Evolutionary conservation across 768 basidiomycete genomes (phyloP).

Genomic region (Boletus fagicola): DNA sequence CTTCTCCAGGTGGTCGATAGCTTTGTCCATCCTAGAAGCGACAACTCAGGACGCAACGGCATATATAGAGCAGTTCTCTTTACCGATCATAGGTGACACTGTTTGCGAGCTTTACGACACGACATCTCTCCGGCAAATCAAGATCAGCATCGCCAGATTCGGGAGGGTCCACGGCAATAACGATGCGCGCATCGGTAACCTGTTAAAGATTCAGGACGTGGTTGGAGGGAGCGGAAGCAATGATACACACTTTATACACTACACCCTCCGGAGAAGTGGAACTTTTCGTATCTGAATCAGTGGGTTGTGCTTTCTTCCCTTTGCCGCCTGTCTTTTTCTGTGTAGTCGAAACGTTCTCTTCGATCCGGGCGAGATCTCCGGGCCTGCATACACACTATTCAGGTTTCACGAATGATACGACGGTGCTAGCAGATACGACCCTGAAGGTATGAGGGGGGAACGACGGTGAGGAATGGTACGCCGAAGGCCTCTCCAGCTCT

Average conservation of each 20-base stretch:
- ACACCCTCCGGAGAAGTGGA: conserved; percentile 64
- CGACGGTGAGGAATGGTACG: conserved; percentile 64
- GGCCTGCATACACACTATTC: conserved; percentile 45
- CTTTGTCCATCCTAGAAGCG: conserved; percentile 77
- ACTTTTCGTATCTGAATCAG: conserved; percentile 39
- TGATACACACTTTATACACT: conserved; percentile 66
- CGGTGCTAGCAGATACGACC: conserved; percentile 34
- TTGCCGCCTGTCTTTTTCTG: conserved; percentile 44
- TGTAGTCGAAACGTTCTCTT: conserved; percentile 56
- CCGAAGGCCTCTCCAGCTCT: conserved; percentile 80
- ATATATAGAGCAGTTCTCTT: neutral
- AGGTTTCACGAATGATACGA: conserved; percentile 2
- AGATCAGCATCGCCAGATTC: conserved; percentile 62
- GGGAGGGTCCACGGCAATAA: conserved; percentile 71
- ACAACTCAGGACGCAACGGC: neutral
- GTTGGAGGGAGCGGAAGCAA: neutral
- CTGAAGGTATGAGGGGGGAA: conserved; percentile 90
- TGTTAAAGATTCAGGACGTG: conserved; percentile 25
- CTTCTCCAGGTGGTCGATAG: conserved; percentile 64
- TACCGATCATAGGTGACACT: conserved; percentile 89
- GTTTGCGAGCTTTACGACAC: conserved; percentile 87
- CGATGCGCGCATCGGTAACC: conserved; percentile 80
- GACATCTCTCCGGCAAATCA: conserved; percentile 81
- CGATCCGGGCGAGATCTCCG: conserved; percentile 86
- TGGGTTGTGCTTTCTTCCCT: conserved; percentile 40